Percentiles rank a stretch among this genome's conserved stretches.
Conservation (phyloP, 106 monocot species). For the Dendrobium chrysotoxum region DNA sequence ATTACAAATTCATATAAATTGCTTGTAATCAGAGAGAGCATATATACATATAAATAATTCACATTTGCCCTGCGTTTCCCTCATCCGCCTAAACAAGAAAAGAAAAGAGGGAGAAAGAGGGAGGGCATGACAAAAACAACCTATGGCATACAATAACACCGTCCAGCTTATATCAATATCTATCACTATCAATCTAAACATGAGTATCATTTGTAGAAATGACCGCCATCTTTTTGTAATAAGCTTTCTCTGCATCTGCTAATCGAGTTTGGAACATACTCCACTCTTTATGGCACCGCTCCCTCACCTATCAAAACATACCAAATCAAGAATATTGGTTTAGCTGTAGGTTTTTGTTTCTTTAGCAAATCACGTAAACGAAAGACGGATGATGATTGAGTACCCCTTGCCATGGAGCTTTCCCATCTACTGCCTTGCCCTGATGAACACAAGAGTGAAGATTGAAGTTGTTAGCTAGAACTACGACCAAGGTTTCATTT, state of each 20-base stretch:
- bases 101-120: background rate
- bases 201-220: slow-evolving; percentile 4
- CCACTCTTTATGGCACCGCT: slow-evolving; percentile 18
- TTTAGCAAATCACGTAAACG: background rate
- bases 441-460: slow-evolving; percentile 5
- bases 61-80: background rate
- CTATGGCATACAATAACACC: background rate
- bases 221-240: slow-evolving; percentile 8
- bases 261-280: slow-evolving; percentile 13
- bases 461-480: background rate
- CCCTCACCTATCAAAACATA: slow-evolving; percentile 10
- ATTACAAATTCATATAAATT: background rate
- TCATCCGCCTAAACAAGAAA: background rate
- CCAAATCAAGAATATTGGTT: background rate
- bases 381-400: background rate
- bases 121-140: background rate
- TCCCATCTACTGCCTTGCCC: slow-evolving; percentile 37
- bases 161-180: background rate
- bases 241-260: slow-evolving; percentile 10
- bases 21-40: background rate
- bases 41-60: background rate
- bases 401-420: slow-evolving; percentile 50
- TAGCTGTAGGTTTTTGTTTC: too few relatives aligned
- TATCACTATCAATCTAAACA: background rate
- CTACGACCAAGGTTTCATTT: background rate